phyloP scores from a whole-genome alignment of 805 yeast species.

The Zygoascus bituminiphila region DNA sequence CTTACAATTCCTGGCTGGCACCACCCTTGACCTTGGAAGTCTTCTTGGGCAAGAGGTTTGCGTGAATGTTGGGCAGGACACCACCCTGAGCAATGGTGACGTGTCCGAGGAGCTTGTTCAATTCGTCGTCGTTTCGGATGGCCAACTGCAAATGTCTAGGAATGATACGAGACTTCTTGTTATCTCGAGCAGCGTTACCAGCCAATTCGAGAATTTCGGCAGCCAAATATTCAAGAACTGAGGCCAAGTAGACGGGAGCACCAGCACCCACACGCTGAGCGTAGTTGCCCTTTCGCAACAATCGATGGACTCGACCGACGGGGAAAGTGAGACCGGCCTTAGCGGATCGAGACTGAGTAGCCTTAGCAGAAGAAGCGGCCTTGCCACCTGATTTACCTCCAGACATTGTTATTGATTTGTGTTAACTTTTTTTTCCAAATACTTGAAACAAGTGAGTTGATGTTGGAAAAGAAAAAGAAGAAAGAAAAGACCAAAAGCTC shows the following conservation, averaged over 20 bases:
- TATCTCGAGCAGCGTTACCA: constrained; percentile 98
- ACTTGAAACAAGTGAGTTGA: constrained; percentile 10
- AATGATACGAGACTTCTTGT: constrained; percentile 97
- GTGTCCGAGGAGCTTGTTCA: constrained; percentile 85
- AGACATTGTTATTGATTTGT: constrained; percentile 45
- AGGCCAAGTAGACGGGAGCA: constrained; percentile 95
- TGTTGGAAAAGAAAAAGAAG: constrained; percentile 17
- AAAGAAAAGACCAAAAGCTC: constrained; percentile 1
- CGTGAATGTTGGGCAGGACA: constrained; percentile 96
- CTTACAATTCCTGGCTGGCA: constrained; percentile 34
- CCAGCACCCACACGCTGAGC: constrained; percentile 99
- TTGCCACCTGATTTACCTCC: constrained; percentile 82
- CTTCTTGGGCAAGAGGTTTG: constrained; percentile 75
- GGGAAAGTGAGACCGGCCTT: constrained; percentile 99
- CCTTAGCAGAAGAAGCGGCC: constrained; percentile 91
- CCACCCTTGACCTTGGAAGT: constrained; percentile 30
- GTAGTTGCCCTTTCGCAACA: constrained; percentile 93
- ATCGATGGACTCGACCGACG: constrained; percentile 98
- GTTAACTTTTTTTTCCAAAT: constrained; percentile 21
- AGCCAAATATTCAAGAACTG: constrained; percentile 93
- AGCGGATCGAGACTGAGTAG: constrained; percentile 95
- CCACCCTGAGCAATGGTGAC: constrained; percentile 99
- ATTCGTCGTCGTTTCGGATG: constrained; percentile 97
- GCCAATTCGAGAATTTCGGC: constrained; percentile 98
- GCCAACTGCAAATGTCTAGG: constrained; percentile 99